phyloP scores from a whole-genome alignment of 75 land plant species.

The Pinus albicaulis region DNA sequence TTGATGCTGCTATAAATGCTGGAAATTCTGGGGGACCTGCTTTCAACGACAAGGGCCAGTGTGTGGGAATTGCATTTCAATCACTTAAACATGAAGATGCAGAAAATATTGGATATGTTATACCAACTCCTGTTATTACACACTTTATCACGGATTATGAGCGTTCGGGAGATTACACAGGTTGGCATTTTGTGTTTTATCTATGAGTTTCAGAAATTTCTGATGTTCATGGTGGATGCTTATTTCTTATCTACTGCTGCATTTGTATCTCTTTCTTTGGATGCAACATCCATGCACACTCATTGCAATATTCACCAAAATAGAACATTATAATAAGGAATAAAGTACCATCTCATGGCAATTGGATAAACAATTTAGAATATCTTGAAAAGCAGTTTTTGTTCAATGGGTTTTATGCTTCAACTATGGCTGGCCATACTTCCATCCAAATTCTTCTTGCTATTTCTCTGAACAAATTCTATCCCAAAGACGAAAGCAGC shows the following conservation, averaged over 20 bases:
- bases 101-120: slow-evolving; percentile 98
- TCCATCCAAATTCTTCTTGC: no score
- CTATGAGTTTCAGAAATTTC: neutral
- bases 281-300: neutral
- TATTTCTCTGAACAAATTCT: no score
- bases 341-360: neutral
- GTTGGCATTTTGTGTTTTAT: slow-evolving; percentile 22
- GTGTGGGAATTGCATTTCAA: slow-evolving; percentile 99
- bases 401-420: neutral
- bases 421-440: no score
- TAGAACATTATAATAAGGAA: neutral
- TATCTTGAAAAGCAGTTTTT: neutral
- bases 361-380: neutral
- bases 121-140: slow-evolving; percentile 89
- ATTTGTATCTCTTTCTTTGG: neutral
- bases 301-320: no score
- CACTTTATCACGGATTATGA: slow-evolving; percentile 92
- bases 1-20: slow-evolving; percentile 97
- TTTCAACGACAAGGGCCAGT: slow-evolving; percentile 86
- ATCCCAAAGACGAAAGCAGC: no score
- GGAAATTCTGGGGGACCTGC: slow-evolving; percentile 99
- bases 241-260: neutral
- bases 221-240: neutral
- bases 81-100: slow-evolving; percentile 97
- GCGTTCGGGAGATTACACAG: slow-evolving; percentile 91